Base-by-base conservation (phyloP, 2,329 filamentous ascomycete species). In the Didymella pinodella region DNA sequence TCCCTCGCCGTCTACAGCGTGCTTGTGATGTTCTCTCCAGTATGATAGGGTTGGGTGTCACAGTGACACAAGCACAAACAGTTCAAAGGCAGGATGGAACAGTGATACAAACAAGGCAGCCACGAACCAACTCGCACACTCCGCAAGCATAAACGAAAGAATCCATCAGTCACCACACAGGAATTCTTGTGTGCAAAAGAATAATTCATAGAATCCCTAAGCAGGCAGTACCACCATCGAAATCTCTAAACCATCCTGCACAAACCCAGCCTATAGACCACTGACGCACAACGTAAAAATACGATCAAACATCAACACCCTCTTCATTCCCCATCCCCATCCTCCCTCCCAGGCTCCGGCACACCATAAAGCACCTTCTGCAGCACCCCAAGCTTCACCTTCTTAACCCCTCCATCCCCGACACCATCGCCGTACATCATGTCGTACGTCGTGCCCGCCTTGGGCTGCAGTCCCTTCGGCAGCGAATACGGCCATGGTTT, bases 371-470 rank as follows among this genome's bases (percentile, higher is more conserved):
- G 4, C 26, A 61, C 44, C 41, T 26, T 54, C 41, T 52, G 48
- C 12, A 44, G 40, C 28, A 38, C 11, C 16, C 22, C 32, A 5
- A 56, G 28, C 16, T 38, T 36, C 5, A 7, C n/a, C n/a, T 44
- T 50, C 6, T 14, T 20, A 20, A 43, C 20, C 31, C 7, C 2
- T 8, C 14, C n/a, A 31, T 5, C 40, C n/a, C 28, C 48, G 11
- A 16, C 26, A 4, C 45, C n/a, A 38, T 32, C 29, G 0, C 54
- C 49, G 20, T 34, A 38, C 58, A 55, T 41, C 43, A 44, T 12
- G 26, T 41, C 57, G 38, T 61, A 68, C 29, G 64, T 68, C 7
- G 66, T 68, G 1, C 61, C 61, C 18, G 32, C 28, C 10, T 53
- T 36, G 4, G 64, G 66, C 32, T 32, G 51, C 26, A 69, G 52